phyloP scores from a whole-genome alignment of 148 eudicot species.

The Fallopia convolvulus region DNA sequence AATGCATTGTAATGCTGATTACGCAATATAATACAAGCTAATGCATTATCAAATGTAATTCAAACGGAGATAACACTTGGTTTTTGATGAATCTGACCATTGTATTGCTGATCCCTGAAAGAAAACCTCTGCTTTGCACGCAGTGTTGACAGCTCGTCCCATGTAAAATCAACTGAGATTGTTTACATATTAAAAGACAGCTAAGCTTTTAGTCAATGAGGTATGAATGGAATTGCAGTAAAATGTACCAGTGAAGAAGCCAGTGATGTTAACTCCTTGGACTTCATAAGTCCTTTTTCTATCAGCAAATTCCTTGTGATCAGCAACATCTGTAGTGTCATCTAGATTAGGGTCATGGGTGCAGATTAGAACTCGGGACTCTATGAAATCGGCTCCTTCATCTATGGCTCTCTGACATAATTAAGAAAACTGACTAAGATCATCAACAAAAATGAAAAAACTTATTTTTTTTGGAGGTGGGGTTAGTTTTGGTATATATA shows the following conservation, averaged over 20 bases:
- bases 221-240: background rate
- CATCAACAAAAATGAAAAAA: background rate
- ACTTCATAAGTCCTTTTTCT: conserved; percentile 84
- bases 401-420: conserved; percentile 77
- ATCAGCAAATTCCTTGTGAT: conserved; percentile 63
- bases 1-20: too few species aligned
- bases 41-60: too few species aligned
- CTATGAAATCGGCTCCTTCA: conserved; percentile 93
- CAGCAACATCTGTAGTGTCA: conserved; percentile 61
- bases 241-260: conserved; percentile 56
- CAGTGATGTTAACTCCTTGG: conserved; percentile 68
- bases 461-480: background rate
- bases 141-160: conserved; percentile 70
- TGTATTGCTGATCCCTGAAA: conserved; percentile 81
- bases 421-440: background rate
- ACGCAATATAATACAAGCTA: too few species aligned
- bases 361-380: conserved; percentile 70
- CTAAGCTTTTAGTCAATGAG: background rate
- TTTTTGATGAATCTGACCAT: conserved; percentile 41
- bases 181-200: conserved; percentile 13
- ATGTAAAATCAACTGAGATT: conserved; percentile 68
- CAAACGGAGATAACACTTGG: background rate
- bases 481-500: conserved; percentile 12
- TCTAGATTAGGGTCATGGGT: conserved; percentile 77
- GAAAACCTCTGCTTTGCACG: conserved; percentile 67